Evolutionary conservation across 2,329 filamentous ascomycete genomes (phyloP).

Genomic region (Fusarium duplospermum): DNA sequence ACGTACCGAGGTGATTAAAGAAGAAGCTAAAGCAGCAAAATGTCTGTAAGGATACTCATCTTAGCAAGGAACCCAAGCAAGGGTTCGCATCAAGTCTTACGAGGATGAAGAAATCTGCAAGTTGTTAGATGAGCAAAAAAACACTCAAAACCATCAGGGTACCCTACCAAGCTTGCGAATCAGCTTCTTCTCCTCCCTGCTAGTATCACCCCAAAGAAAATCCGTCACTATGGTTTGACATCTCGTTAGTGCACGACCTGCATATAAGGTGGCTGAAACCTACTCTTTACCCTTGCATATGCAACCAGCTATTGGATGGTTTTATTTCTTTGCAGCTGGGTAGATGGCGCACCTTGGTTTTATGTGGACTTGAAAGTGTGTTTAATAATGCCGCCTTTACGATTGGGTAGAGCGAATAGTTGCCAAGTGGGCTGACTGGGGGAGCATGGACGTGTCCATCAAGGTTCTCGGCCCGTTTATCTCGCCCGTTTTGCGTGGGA

Average conservation of each 20-base stretch:
- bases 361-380: not conserved
- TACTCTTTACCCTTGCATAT: not conserved
- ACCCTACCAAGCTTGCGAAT: conserved; percentile 28
- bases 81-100: not conserved
- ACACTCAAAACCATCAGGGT: not conserved
- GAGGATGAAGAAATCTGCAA: conserved; percentile 49
- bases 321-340: not conserved
- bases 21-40: conserved; percentile 37
- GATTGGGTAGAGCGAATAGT: conserved; percentile 7
- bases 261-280: not conserved
- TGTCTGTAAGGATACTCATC: not conserved
- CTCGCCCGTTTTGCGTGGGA: not conserved
- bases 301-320: not conserved
- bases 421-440: not conserved
- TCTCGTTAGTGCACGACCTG: not conserved
- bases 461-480: conserved; percentile 12
- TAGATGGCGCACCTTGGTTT: not conserved
- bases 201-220: conserved; percentile 33
- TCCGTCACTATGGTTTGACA: not conserved
- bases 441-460: conserved; percentile 10
- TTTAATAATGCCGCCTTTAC: conserved; percentile 16
- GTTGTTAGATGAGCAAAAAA: not conserved
- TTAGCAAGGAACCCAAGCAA: not conserved
- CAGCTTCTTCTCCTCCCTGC: conserved; percentile 31
- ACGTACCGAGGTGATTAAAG: conserved; percentile 27